Base-by-base conservation (phyloP, 2,329 filamentous ascomycete genomes). In the Penicillium griseofulvum region DNA sequence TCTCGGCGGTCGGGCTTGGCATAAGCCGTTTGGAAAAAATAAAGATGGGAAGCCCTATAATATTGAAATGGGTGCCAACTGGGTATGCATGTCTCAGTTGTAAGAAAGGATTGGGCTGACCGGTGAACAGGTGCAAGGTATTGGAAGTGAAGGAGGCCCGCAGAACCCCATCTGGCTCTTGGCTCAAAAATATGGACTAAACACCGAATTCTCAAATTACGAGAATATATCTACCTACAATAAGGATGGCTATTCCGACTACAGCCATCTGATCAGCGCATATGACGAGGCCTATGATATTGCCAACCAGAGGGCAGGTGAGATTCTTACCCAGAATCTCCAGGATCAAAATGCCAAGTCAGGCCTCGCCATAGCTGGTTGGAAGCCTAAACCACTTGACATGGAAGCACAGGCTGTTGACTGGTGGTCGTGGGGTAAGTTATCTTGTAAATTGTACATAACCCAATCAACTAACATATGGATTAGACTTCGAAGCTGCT, bases 271-370 rank as follows among this genome's bases (percentile, higher is more conserved):
- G 1, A 65, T 88, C 2, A 75, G 80, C 26, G 74, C 77, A 1
- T 85, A 77, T 61, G 78, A 81, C 4, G 69, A 75, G 1, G 75
- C 76, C 0, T 83, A 80, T 55, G 60, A 70, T 0, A 68, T 64
- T 0, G 76, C 80, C 2, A 76, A 80, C 50, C 72, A 80, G 14
- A 77, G 82, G 41, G 83, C 86, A 8, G 85, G 86, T 1, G 74
- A 74, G 1, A 77, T 86, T n/a, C 71, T 87, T 12, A 76, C 70
- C 0, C 71, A 85, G 1, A 87, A 87, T 58, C 68, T 85, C 9
- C 84, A 87, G 60, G 86, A 89, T 63, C 76, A 79, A 10, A 86
- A 79, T 34, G 76, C 78, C n/a, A 81, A 86, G 24, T 78, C 82
- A 0, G 87, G 82, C 0, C 70, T 88, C 8, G 79, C 77, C 10